Evolutionary conservation across 768 basidiomycete species (phyloP).

Genomic region (Tricholoma saponaceum): DNA sequence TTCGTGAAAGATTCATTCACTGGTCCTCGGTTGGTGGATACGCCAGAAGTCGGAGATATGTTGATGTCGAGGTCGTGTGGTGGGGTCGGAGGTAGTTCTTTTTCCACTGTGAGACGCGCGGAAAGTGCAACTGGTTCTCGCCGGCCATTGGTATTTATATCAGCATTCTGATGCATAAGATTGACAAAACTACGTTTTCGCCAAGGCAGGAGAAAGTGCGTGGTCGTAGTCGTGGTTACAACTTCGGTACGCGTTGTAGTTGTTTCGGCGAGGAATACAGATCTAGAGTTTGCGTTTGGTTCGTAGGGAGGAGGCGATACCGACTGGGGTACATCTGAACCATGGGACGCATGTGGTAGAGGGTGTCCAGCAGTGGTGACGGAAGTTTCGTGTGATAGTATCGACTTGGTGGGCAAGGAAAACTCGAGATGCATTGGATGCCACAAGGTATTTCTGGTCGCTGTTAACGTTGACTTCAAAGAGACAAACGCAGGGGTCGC

Average conservation of each 20-base stretch:
- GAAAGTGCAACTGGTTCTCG: slow-evolving; percentile 22
- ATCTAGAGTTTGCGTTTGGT: slow-evolving; percentile 20
- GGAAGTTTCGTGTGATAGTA: slow-evolving; percentile 18
- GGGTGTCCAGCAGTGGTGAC: slow-evolving; percentile 6
- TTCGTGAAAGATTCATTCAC: not conserved
- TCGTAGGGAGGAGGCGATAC: slow-evolving; percentile 31
- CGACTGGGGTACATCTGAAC: slow-evolving; percentile 5
- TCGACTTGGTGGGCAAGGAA: not conserved
- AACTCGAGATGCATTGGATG: not conserved
- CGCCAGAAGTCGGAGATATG: not conserved
- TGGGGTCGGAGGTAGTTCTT: slow-evolving; percentile 50
- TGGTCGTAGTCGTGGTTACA: slow-evolving; percentile 45
- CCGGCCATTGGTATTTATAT: slow-evolving; percentile 11
- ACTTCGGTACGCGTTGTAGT: slow-evolving; percentile 45
- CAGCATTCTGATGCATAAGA: slow-evolving; percentile 24
- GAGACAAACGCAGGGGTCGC: not conserved
- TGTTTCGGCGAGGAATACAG: slow-evolving; percentile 38
- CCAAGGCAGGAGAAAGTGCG: slow-evolving; percentile 64
- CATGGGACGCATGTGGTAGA: slow-evolving; percentile 4
- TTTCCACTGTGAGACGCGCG: slow-evolving; percentile 30
- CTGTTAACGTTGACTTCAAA: not conserved
- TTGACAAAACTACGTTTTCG: slow-evolving; percentile 41
- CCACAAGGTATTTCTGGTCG: not conserved
- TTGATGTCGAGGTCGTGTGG: slow-evolving; percentile 18
- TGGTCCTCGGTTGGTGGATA: not conserved